A percentile compares a stretch with the other conserved stretches of the same genome.
Evolutionary conservation across 2,329 filamentous ascomycete genomes (phyloP).

Genomic region (Pezicula rhizophila): DNA sequence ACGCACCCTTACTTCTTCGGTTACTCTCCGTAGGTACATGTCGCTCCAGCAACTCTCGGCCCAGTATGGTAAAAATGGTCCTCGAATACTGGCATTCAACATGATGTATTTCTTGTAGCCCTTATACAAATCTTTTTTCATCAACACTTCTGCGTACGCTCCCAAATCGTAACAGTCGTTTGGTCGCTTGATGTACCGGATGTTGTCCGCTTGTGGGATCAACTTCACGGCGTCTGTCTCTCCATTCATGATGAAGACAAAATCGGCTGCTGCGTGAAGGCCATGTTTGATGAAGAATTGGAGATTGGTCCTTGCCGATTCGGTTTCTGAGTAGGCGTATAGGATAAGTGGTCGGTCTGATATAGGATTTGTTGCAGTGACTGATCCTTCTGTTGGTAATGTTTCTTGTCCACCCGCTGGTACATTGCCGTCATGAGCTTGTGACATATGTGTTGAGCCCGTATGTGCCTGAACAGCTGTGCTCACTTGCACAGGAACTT

Average conservation of each 20-base stretch:
- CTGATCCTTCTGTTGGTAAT: not conserved
- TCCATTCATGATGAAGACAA: constrained; percentile 25
- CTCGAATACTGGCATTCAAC: constrained; percentile 24
- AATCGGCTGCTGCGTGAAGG: constrained; percentile 23
- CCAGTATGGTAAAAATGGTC: constrained; percentile 25
- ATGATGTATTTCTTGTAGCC: constrained; percentile 22
- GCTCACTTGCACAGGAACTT: not conserved
- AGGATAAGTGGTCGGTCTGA: constrained; percentile 18
- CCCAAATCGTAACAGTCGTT: constrained; percentile 26
- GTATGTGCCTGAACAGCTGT: not conserved
- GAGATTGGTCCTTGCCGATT: constrained; percentile 18
- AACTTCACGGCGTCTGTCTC: constrained; percentile 10
- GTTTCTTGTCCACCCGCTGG: not conserved
- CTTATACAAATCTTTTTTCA: constrained; percentile 19
- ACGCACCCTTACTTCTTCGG: constrained; percentile 21
- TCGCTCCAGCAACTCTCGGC: constrained; percentile 22
- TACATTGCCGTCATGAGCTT: not conserved
- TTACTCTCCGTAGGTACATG: constrained; percentile 18
- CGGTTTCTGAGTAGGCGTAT: constrained; percentile 23
- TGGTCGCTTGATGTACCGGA: constrained; percentile 15
- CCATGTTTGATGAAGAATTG: constrained; percentile 24
- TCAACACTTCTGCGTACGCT: constrained; percentile 20
- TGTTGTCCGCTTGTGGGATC: constrained; percentile 17
- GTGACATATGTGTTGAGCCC: not conserved
- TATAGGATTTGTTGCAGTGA: not conserved